Evolutionary conservation across 805 yeast genomes (phyloP), one percentile per base, ranked within the genome.

Genomic region (Starmerella roubikii): DNA sequence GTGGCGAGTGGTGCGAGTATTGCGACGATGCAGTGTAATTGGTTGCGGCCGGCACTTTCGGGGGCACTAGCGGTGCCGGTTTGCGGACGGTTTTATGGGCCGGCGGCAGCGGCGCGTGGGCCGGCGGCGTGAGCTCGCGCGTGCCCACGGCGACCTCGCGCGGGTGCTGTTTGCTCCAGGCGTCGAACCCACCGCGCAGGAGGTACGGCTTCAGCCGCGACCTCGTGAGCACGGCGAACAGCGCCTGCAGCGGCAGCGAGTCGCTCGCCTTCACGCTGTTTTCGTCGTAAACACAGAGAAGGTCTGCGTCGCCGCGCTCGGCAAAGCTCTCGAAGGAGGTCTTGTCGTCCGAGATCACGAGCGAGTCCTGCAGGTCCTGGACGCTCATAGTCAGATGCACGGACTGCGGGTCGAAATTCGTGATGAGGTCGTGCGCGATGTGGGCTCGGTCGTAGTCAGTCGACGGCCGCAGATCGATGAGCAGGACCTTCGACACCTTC

Each of bases 401-500:
- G 1, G 73, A 65, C 16, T 69, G 65, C 0, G 96, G 95, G 38
- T 83, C 94, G 16, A 86, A 68, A 53, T 86, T 81, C 10, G 82
- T 67, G 8, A 79, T 56, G 38, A 78, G 71, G 3, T 62, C 58
- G 20, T 72, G 60, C 11, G 68, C 61, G 18, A 86, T 73, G 56
- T 84, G 95, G 34, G 71, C 69, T 31, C 62, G 60, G 34, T 72
- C 69, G 53, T 69, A 85, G 27, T 72, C 76, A 16, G 62, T 63
- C 29, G 76, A 63, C 15, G 76, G 62, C 48, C 96, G 64, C 30
- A 75, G 68, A 55, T 88, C 97, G 6, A 88, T 67, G 10, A 86
- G 44, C n/a, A 86, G 61, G 0, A 78, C 46, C 19, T 32, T 35
- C 11, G 48, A 40, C n/a, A 32, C 43, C 11, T 32, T 30, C 13